A percentile compares a stretch with the other conserved stretches of the same genome.
Conservation (phyloP, 768 basidiomycete genomes). For the Kwoniella botswanensis region DNA sequence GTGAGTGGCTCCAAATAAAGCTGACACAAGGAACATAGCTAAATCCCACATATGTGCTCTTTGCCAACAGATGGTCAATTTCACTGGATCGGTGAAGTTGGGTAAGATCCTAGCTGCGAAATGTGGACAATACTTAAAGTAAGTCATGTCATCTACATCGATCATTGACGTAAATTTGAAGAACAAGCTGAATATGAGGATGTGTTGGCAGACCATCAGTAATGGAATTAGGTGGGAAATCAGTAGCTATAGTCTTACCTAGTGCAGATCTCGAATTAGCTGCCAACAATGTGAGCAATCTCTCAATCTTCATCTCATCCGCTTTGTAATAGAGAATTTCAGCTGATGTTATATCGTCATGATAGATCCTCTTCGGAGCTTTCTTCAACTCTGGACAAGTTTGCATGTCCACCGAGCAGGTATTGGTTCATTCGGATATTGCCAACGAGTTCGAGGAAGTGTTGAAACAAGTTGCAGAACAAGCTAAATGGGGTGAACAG, state of each 20-base stretch:
- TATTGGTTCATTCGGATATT: constrained; percentile 48
- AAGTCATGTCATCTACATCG: not conserved
- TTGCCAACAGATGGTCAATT: constrained; percentile 60
- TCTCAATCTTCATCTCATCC: not conserved
- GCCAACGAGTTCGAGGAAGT: constrained; percentile 36
- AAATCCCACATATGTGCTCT: too few species aligned
- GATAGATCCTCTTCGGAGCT: constrained; percentile 53
- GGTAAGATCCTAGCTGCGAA: constrained; percentile 55
- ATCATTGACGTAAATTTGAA: not conserved
- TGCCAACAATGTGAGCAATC: constrained; percentile 59
- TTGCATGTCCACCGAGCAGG: constrained; percentile 57
- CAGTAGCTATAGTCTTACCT: constrained; percentile 58
- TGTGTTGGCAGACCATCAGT: constrained; percentile 45
- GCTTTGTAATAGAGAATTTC: not conserved
- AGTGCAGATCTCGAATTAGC: constrained; percentile 66
- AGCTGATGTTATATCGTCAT: not conserved
- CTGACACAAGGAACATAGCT: too few species aligned
- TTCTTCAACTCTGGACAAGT: constrained; percentile 56
- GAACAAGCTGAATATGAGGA: not conserved
- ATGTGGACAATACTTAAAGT: constrained; percentile 59
- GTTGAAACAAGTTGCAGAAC: constrained; percentile 26
- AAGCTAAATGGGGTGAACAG: constrained; percentile 12
- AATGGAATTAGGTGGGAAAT: constrained; percentile 59
- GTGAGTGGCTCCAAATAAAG: constrained; percentile 24
- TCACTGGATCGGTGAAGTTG: constrained; percentile 56